Evolutionary conservation across 257 asterid species (phyloP), one percentile per base, ranked within the genome.

Genomic region (Salvia miltiorrhiza): DNA sequence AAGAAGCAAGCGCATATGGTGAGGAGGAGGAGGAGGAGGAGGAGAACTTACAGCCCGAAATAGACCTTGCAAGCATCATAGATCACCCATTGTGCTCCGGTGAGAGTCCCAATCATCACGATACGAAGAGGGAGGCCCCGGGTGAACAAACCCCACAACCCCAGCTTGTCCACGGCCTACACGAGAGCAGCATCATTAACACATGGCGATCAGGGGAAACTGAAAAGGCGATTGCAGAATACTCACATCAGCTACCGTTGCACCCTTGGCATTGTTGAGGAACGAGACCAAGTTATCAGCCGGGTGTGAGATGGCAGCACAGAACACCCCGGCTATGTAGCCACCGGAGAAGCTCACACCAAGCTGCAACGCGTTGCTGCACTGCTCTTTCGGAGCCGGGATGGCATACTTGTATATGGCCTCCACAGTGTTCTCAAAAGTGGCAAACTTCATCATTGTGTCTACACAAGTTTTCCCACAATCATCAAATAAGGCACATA

Each of bases 391-490:
- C 9, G 97, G 92, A 17, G 84, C 77, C 17, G 97, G 97, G 45
- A 89, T 83, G 26, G 64, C 86, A 17, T 89, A 30, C 28, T 89
- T 92, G 82, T 92, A 92, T 13, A 92, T 74, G 20, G 76, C 86
- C 55, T 92, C 95, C 19, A 92, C 95, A 0, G 88, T 86, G 50
- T 71, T 89, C 85, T 92, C 96, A 55, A 84, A 92, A 0, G 97
- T 85, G 0, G 97, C 87, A 71, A 92, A 92, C 73, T 92, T 92
- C 94, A 92, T 89, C 97, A 92, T 92, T 2, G 97, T 92, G 71
- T 92, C 95, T 37, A 37, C 9, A 9, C 9, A 37, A 37, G 3
- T 8, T 37, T 37, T 7, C 11, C 8, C 3, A 37, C 9, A 37
- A 37, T 6, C 43, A 8, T 37, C 11, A 35, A 6, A 35, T 0